Evolutionary conservation across 2,329 filamentous ascomycete species (phyloP).

Genomic region (Pseudopyrenochaeta lycopersici): DNA sequence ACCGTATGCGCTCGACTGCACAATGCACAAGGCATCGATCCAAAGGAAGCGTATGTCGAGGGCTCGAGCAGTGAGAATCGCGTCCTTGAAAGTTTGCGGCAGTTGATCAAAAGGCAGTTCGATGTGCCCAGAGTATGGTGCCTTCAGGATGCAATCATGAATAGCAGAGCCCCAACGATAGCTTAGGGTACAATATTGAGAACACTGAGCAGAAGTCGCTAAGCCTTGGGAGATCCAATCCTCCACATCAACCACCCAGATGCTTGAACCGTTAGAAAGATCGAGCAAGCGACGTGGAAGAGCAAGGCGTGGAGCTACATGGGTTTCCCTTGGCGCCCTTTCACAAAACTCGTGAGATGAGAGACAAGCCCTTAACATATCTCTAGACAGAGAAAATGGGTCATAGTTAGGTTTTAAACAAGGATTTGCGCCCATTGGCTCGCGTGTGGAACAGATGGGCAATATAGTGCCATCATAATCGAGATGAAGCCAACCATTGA

Average conservation of each 20-base stretch:
- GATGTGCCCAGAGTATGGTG: background rate
- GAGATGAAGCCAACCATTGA: too few species aligned
- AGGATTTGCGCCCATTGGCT: too few species aligned
- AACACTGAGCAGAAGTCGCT: background rate
- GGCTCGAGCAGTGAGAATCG: background rate
- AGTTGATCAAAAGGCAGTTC: background rate
- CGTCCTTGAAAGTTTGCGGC: conserved; percentile 13
- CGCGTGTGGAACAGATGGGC: too few species aligned
- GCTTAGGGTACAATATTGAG: conserved; percentile 2
- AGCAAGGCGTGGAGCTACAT: background rate
- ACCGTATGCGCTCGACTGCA: conserved; percentile 1
- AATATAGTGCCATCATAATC: too few species aligned
- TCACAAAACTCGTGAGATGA: background rate
- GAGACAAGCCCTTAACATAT: background rate
- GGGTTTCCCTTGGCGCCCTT: background rate
- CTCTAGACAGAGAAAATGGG: background rate
- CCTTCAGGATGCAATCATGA: background rate
- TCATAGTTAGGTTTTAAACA: too few species aligned
- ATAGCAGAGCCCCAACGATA: background rate
- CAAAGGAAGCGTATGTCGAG: conserved; percentile 6
- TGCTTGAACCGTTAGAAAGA: background rate
- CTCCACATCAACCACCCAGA: background rate
- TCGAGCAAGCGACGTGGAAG: background rate
- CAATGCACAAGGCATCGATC: conserved; percentile 13
- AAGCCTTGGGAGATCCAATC: background rate